A percentile compares a stretch with the other conserved stretches of the same genome.
Evolutionary conservation across 2,329 filamentous ascomycete species (phyloP).

Genomic region (Colletotrichum tropicicola): DNA sequence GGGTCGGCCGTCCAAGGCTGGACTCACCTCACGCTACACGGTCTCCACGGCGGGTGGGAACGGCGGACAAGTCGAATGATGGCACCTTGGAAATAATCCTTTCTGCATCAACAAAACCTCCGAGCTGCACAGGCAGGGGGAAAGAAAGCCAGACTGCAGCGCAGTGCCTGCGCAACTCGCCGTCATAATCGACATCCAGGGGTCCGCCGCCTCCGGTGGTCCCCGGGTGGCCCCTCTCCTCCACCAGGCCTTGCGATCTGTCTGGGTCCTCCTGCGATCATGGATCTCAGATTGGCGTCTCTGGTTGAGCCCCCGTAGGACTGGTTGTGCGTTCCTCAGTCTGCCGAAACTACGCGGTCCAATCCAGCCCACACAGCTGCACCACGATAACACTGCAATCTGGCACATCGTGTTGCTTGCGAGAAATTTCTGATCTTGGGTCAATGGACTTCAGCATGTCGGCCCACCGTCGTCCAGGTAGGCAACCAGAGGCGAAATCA

Average conservation of each 20-base stretch:
- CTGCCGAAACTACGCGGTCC: background rate
- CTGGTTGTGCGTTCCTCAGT: background rate
- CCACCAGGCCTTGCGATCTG: conserved; percentile 16
- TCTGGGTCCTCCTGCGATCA: conserved; percentile 13
- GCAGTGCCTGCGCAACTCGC: background rate
- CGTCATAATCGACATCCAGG: conserved; percentile 16
- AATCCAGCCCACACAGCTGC: conserved; percentile 5
- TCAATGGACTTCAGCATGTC: background rate
- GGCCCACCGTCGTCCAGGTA: background rate
- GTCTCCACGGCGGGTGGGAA: conserved; percentile 6
- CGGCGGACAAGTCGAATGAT: conserved; percentile 7
- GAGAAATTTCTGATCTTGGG: background rate
- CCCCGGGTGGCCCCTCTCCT: conserved; percentile 15
- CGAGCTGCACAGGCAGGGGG: conserved; percentile 20
- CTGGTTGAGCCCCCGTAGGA: background rate
- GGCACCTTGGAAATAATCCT: conserved; percentile 10
- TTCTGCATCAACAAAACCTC: conserved; percentile 15
- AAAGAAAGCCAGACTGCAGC: conserved; percentile 1
- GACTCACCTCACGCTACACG: conserved; percentile 2
- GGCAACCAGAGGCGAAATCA: conserved; percentile 12
- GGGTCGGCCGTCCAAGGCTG: background rate
- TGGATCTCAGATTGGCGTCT: conserved; percentile 25
- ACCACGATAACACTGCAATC: conserved; percentile 20
- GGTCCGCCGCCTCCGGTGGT: conserved; percentile 14
- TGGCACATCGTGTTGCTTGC: background rate